Base-by-base conservation (phyloP, 257 asterid species). In the Ilex asprella region DNA sequence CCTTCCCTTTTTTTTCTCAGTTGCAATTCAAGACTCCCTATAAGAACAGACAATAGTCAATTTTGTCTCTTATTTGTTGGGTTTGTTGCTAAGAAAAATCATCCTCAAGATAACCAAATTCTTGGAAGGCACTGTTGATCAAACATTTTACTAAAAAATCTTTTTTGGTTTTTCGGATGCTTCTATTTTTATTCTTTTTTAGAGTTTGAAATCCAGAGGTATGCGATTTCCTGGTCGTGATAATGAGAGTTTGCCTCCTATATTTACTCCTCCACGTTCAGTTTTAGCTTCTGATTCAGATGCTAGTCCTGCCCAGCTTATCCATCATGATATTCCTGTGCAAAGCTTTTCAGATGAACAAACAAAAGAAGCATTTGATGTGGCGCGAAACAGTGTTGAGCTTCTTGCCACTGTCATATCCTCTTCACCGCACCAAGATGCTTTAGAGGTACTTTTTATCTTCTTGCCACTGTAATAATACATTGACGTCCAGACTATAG, bases 371-470 rank as follows among this genome's bases (percentile, higher is more conserved):
- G 94, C 96, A 62, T 89, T 93, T 70, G 96, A 89, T 66, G 94
- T 89, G 61, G 99, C 97, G 59, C 81, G 94, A 78, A 93, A 93
- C 79, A 93, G 99, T 67, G 59, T 93, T 15, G 99, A 89, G 84
- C 94, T 93, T 63, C 88, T 93, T 58, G 67, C 83, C 74, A 87
- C 99, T 62, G 96, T 93, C 70, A 67, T 89, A 63, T 81, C 99
- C 67, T 93, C 99, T 82, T 93, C 97, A 13, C 96, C 99, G 3
- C 92, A 82, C 63, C 88, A 89, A 79, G 99, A 93, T 73, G 96
- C 86, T 74, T 86, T 89, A 52, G 76, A 93, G 96, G 99, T 89
- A 73, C 53, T 31, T 39, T 62, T 47, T 11, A 35, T 35, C 41
- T 35, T 35, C 0, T 35, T 1, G 8, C 41, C 8, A 35, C 41